These are phyloP conservation scores for Phaeosphaeriaceae sp. DNA, from an alignment of 2,329 filamentous ascomycete species.

Conservation along the genomic window DNA sequence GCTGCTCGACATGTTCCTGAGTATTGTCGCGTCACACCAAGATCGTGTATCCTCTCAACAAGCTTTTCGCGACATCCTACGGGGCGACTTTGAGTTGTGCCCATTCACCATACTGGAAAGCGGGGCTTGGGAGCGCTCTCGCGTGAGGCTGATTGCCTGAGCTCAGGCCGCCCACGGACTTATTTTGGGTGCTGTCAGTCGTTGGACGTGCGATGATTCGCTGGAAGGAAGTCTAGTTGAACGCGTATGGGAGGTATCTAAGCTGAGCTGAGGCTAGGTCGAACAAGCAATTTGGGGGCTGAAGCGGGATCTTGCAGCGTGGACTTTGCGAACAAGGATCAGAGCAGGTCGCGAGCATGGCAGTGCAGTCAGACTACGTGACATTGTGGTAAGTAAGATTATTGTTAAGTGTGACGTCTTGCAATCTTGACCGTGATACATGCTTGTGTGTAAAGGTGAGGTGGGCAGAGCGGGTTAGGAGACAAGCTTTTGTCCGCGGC, in stretches of 20 bases:
- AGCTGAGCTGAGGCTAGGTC: conserved; percentile 11
- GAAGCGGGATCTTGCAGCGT: conserved; percentile 1
- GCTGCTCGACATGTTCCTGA: not conserved
- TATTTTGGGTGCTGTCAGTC: conserved; percentile 12
- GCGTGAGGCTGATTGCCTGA: conserved; percentile 10
- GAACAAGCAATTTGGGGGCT: conserved; percentile 16
- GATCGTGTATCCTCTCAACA: not conserved
- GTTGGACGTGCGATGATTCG: conserved; percentile 9
- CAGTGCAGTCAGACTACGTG: not conserved
- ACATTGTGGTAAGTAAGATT: not conserved
- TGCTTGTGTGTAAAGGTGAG: not conserved
- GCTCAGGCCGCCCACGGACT: conserved; percentile 1
- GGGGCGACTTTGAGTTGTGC: not conserved
- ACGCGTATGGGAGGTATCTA: conserved; percentile 6
- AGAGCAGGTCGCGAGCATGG: not conserved
- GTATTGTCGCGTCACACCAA: not conserved
- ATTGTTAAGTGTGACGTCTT: not conserved
- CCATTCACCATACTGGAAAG: not conserved
- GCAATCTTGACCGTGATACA: not conserved
- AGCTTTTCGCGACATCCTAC: not conserved
- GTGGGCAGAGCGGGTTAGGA: not conserved
- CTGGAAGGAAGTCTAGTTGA: conserved; percentile 5
- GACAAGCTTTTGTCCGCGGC: not conserved
- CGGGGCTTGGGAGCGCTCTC: not conserved
- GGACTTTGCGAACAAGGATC: not conserved